phyloP scores from a whole-genome alignment of 2,329 filamentous ascomycete species.

The Hypoxylon sp. region DNA sequence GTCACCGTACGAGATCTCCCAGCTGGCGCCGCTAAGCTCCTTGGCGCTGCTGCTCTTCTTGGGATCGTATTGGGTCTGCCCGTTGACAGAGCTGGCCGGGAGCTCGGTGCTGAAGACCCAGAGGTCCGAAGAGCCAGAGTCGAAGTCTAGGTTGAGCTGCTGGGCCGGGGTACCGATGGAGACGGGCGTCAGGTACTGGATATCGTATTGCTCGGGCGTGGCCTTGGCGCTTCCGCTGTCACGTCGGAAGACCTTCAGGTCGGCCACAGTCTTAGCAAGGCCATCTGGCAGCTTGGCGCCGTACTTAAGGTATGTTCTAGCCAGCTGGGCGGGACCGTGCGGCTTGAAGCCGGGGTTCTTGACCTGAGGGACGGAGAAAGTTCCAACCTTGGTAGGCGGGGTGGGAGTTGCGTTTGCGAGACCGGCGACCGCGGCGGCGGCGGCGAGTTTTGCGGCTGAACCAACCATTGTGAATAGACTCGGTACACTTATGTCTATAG shows the following conservation, averaged over 20 bases:
- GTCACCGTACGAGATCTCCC: slow-evolving; percentile 55
- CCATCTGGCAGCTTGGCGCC: slow-evolving; percentile 48
- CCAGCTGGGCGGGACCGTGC: slow-evolving; percentile 49
- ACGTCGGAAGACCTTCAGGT: slow-evolving; percentile 45
- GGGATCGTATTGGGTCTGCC: slow-evolving; percentile 52
- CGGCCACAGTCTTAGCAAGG: slow-evolving; percentile 48
- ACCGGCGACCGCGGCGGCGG: slow-evolving; percentile 48
- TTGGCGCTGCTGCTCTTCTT: slow-evolving; percentile 48
- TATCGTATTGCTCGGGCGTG: slow-evolving; percentile 52
- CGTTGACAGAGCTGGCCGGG: slow-evolving; percentile 45
- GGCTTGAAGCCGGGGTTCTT: slow-evolving; percentile 50
- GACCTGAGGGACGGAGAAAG: slow-evolving; percentile 50
- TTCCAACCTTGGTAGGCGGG: slow-evolving; percentile 44
- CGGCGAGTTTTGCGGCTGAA: slow-evolving; percentile 37
- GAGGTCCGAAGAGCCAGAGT: slow-evolving; percentile 56
- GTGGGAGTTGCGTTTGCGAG: slow-evolving; percentile 48
- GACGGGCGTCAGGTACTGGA: slow-evolving; percentile 54
- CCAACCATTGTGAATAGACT: slow-evolving; percentile 44
- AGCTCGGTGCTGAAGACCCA: slow-evolving; percentile 55
- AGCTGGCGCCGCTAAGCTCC: slow-evolving; percentile 49
- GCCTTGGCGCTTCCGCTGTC: slow-evolving; percentile 49
- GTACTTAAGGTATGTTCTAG: slow-evolving; percentile 54
- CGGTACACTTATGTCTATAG: slow-evolving; percentile 1
- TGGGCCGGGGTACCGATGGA: slow-evolving; percentile 55
- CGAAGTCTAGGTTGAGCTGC: slow-evolving; percentile 56